These are phyloP conservation scores for Cryphonectria carpinicola DNA, from an alignment of 2,329 filamentous ascomycete species.

Conservation along the genomic window DNA sequence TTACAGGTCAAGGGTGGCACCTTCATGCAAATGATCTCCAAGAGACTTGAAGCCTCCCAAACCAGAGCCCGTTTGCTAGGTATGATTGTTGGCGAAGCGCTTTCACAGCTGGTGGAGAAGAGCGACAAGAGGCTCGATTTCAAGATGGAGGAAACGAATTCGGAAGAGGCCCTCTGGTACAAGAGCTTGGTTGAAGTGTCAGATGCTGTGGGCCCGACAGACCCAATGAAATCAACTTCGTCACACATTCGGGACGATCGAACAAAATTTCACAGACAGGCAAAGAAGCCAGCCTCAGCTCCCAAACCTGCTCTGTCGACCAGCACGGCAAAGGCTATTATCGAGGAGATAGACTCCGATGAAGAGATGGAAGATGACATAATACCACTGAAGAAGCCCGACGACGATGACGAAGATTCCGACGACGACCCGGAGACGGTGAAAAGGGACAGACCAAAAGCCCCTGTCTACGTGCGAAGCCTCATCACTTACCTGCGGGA, in stretches of 20 bases:
- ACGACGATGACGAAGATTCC: constrained; percentile 86
- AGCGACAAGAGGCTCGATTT: constrained; percentile 78
- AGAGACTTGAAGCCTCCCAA: constrained; percentile 79
- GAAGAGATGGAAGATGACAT: constrained; percentile 70
- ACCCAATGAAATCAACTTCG: constrained; percentile 46
- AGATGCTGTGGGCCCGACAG: constrained; percentile 65
- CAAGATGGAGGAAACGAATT: constrained; percentile 76
- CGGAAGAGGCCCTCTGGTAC: constrained; percentile 75
- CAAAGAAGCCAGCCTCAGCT: constrained; percentile 36
- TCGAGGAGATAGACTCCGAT: constrained; percentile 68
- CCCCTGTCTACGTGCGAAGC: constrained; percentile 90
- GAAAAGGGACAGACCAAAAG: constrained; percentile 77
- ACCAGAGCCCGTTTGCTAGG: constrained; percentile 78
- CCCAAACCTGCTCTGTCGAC: constrained; percentile 36
- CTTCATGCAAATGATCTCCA: constrained; percentile 82
- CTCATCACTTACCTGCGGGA: constrained; percentile 79
- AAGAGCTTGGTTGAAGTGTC: constrained; percentile 64
- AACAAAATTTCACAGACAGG: constrained; percentile 33
- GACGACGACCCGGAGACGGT: constrained; percentile 91
- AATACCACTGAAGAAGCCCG: constrained; percentile 79
- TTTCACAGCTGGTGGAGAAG: constrained; percentile 67
- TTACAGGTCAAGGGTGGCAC: constrained; percentile 71
- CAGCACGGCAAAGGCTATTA: constrained; percentile 48
- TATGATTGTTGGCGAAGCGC: constrained; percentile 80
- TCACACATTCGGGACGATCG: constrained; percentile 21